Evolutionary conservation across 331 rosid species (phyloP), one percentile per base, ranked within the genome.

Genomic region (Stylosanthes scabra): DNA sequence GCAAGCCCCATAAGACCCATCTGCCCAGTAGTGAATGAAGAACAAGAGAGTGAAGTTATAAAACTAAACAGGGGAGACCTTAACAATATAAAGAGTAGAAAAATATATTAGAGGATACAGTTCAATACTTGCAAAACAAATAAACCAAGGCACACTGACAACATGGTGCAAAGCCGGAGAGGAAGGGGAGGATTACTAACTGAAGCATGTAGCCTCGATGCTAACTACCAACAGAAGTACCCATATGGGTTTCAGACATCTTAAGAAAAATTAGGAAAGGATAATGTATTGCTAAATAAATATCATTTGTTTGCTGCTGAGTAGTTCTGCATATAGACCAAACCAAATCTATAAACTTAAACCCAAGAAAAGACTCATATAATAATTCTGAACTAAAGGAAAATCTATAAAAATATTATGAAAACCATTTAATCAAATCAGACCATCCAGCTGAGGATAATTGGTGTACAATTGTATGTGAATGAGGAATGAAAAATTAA

Each of bases 1-100:
- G 78, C 85, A 69, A 59, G 80, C 86, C 83, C 71, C 60, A 76
- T 59, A 52, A 73, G 81, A 70, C 74, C 79, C 84, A 62, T 82
- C 82, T 83, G 82, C 72, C 42, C 86, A 81, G 72, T 63, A 66
- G 77, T 67, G 78, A 70, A 76, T 6, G 62, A 81, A 8, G 76
- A 79, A 70, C 56, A 76, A 68, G 82, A 80, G 72, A 71, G 57
- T 68, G 66, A 52, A 52, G 58, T 15, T 52, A 79, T 6, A 69
- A 79, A 55, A 75, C 80, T 83, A 80, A 78, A 82, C 78, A 60
- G 68, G 73, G 65, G 63, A 67, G 40, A 78, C 71, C 54, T 65
- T 67, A 63, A 41, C 41, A 14, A 56, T 58, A 42, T 7, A 41
- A n/a, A 28, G 39, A n/a, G 45, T 42, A 41, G 66, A 15, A n/a